A percentile compares a stretch with the other conserved stretches of the same genome.
Evolutionary conservation across 2,329 filamentous ascomycete species (phyloP).

Genomic region (Verticillium nonalfalfae): DNA sequence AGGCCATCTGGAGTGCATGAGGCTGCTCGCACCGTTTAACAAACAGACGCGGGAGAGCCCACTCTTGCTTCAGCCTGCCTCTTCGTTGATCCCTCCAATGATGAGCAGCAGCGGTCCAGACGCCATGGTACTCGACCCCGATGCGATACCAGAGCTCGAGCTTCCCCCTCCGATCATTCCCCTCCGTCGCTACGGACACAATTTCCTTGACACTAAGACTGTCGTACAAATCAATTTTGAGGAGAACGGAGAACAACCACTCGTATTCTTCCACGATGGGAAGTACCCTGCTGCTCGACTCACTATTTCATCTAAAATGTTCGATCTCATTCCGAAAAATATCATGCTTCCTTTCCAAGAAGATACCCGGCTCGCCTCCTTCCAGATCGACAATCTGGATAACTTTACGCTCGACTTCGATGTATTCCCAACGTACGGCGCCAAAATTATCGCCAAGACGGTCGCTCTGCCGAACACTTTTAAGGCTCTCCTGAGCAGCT

Average conservation of each 20-base stretch:
- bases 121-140: conserved; percentile 66
- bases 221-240: conserved; percentile 92
- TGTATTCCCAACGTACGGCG: conserved; percentile 94
- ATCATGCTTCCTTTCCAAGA: conserved; percentile 94
- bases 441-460: conserved; percentile 94
- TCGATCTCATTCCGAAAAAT: conserved; percentile 93
- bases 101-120: conserved; percentile 44
- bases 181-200: conserved; percentile 89
- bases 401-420: conserved; percentile 95
- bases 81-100: conserved; percentile 29
- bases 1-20: conserved; percentile 91
- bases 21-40: conserved; percentile 64
- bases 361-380: conserved; percentile 87
- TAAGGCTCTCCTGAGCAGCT: conserved; percentile 65
- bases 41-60: conserved; percentile 33
- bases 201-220: conserved; percentile 96
- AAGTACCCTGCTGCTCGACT: conserved; percentile 93
- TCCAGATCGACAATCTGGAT: conserved; percentile 91
- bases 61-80: conserved; percentile 32
- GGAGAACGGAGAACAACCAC: conserved; percentile 63
- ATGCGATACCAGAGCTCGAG: conserved; percentile 87
- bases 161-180: conserved; percentile 95
- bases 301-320: conserved; percentile 93
- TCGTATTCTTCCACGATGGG: conserved; percentile 94
- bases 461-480: conserved; percentile 88